Evolutionary conservation across 148 eudicot genomes (phyloP).

Genomic region (Rhododendron griersonianum): DNA sequence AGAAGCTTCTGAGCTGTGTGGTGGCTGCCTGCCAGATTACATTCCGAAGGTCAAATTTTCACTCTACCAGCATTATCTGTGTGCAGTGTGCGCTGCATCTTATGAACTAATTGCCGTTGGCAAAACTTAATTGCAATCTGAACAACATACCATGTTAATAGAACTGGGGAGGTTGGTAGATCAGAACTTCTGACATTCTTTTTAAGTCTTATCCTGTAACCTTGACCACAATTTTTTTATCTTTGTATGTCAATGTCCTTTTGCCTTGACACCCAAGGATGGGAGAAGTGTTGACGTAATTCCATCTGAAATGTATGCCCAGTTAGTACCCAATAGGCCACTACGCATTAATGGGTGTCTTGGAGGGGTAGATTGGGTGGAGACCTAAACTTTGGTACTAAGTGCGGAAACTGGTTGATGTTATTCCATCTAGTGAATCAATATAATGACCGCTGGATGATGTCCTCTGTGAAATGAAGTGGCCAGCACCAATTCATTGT

Average conservation of each 20-base stretch:
- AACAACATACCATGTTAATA: neutral
- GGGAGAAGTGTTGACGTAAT: neutral
- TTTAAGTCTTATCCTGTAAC: neutral
- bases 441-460: neutral
- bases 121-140: neutral
- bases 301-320: neutral
- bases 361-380: neutral
- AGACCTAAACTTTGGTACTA: neutral
- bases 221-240: neutral
- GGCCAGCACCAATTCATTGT: neutral
- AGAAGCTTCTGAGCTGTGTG: constrained; percentile 65
- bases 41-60: constrained; percentile 54
- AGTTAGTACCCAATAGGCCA: neutral
- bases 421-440: neutral
- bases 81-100: neutral
- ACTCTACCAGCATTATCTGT: neutral
- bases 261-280: neutral
- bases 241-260: neutral
- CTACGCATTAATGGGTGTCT: neutral
- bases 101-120: neutral
- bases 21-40: constrained; percentile 80
- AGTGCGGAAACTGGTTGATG: neutral
- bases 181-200: neutral
- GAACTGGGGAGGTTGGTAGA: neutral
- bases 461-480: neutral